Evolutionary conservation across 2,329 filamentous ascomycete genomes (phyloP).

Genomic region (Paramyrothecium sp.): DNA sequence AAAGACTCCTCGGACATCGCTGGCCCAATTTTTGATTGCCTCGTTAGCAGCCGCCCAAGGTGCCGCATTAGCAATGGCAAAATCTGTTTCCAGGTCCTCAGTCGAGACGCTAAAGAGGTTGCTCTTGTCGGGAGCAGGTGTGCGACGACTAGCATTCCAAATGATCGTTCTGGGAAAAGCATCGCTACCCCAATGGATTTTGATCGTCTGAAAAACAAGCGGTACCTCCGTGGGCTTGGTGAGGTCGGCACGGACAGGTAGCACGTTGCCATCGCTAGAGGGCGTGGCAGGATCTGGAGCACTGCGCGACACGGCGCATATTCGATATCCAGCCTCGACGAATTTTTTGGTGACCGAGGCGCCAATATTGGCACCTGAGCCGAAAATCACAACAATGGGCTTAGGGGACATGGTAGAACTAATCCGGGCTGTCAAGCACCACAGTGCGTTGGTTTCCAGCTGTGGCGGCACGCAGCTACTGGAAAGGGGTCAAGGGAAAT

Average conservation of each 20-base stretch:
- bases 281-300: background rate
- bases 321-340: background rate
- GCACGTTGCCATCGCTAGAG: background rate
- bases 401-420: background rate
- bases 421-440: background rate
- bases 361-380: background rate
- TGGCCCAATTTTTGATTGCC: background rate
- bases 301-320: background rate
- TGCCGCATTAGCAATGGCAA: background rate
- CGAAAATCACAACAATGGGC: background rate
- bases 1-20: background rate
- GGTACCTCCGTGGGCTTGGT: background rate
- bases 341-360: background rate
- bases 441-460: background rate
- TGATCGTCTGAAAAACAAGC: background rate
- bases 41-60: background rate
- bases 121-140: background rate
- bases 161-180: background rate
- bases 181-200: background rate
- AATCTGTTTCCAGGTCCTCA: background rate
- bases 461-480: background rate
- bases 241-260: background rate
- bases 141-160: background rate
- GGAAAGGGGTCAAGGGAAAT: background rate
- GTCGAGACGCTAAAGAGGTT: background rate